These are phyloP conservation scores for Penicillium goetzii DNA, from an alignment of 495 filamentous ascomycete genomes.

Conservation along the genomic window DNA sequence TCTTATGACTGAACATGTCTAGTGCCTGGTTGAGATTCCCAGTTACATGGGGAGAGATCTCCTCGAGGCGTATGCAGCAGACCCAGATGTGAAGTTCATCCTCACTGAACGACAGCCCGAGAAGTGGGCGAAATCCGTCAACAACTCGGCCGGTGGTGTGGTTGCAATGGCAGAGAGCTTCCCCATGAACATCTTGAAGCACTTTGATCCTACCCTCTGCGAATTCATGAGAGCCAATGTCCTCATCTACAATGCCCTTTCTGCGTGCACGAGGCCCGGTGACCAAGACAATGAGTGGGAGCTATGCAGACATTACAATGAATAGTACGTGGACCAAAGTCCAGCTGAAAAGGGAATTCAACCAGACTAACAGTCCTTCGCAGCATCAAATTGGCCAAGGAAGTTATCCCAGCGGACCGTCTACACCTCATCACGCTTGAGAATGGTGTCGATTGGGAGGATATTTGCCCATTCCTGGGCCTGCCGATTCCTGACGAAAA, in stretches of 20 bases:
- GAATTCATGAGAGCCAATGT: slow-evolving; percentile 23
- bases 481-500: slow-evolving; percentile 26
- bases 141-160: slow-evolving; percentile 23
- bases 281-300: slow-evolving; percentile 20
- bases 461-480: slow-evolving; percentile 33
- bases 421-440: slow-evolving; percentile 26
- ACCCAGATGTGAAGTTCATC: slow-evolving; percentile 38
- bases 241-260: slow-evolving; percentile 13
- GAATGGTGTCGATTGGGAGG: slow-evolving; percentile 32
- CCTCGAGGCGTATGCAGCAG: slow-evolving; percentile 22
- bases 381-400: slow-evolving; percentile 31
- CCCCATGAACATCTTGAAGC: slow-evolving; percentile 30
- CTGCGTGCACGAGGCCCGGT: slow-evolving; percentile 4
- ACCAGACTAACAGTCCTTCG: not conserved
- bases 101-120: slow-evolving; percentile 30
- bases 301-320: slow-evolving; percentile 20
- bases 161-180: slow-evolving; percentile 12
- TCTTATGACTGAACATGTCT: not conserved
- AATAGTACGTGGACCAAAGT: slow-evolving; percentile 27
- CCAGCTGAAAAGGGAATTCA: not conserved
- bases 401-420: slow-evolving; percentile 26
- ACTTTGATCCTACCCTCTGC: slow-evolving; percentile 23
- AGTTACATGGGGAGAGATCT: slow-evolving; percentile 22
- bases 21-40: slow-evolving; percentile 32
- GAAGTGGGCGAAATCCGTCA: slow-evolving; percentile 31